These are phyloP conservation scores for Fusarium secorum DNA, from an alignment of 2,329 filamentous ascomycete species.

Conservation along the genomic window DNA sequence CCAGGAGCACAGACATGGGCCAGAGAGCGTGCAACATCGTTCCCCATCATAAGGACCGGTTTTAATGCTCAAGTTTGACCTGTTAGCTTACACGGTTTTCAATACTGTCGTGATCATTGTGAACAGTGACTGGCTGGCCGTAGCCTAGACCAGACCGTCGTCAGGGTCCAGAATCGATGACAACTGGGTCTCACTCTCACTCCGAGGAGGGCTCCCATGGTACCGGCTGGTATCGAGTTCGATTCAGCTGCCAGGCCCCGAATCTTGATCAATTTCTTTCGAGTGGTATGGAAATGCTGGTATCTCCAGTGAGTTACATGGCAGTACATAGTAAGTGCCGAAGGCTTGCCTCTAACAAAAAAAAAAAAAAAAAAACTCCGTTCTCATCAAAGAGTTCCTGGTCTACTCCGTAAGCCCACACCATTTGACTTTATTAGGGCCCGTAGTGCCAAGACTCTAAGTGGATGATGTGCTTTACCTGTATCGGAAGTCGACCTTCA, in stretches of 20 bases:
- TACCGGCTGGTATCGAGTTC: neutral
- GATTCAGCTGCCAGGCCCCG: neutral
- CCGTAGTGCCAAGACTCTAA: conserved; percentile 13
- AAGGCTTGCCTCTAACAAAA: neutral
- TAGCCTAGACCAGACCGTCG: neutral
- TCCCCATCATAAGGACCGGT: conserved; percentile 4
- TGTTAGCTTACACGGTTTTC: conserved; percentile 31
- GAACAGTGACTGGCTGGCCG: neutral
- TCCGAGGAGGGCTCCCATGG: neutral
- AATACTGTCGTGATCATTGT: conserved; percentile 6
- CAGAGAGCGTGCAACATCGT: neutral
- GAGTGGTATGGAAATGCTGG: neutral
- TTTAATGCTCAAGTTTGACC: conserved; percentile 9
- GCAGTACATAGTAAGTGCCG: neutral
- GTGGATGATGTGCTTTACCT: conserved; percentile 32
- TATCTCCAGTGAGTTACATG: neutral
- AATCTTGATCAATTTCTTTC: neutral
- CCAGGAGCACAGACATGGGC: conserved; percentile 11
- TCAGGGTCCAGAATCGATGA: conserved; percentile 2
- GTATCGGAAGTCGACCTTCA: conserved; percentile 36
- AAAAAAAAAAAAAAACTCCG: no score
- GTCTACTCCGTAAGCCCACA: neutral
- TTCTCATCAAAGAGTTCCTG: neutral
- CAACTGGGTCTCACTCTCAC: neutral
- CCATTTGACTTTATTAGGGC: conserved; percentile 1